Conservation (phyloP, 441 rosid genomes). For the Gossypium davidsonii region DNA sequence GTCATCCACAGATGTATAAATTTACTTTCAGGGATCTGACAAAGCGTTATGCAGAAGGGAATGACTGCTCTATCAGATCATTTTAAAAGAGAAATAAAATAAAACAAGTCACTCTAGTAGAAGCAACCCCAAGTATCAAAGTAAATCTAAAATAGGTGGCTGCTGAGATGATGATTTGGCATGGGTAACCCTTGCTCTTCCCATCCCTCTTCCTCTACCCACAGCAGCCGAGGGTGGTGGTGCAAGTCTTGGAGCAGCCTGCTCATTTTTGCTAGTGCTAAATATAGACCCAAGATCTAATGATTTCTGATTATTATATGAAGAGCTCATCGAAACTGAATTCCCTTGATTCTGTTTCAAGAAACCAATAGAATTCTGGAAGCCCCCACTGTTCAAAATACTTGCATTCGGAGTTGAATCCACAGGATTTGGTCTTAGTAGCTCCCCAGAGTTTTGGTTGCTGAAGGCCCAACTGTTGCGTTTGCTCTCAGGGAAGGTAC, state of each 20-base stretch:
- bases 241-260: conserved; percentile 59
- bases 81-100: neutral
- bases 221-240: conserved; percentile 69
- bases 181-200: conserved; percentile 48
- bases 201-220: conserved; percentile 78
- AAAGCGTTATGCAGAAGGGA: conserved; percentile 10
- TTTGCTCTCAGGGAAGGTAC: conserved; percentile 26
- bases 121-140: conserved; percentile 24
- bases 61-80: conserved; percentile 10
- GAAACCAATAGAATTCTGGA: conserved; percentile 45
- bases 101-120: neutral
- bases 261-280: conserved; percentile 49
- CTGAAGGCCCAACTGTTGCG: conserved; percentile 49
- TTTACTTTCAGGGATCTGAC: conserved; percentile 7
- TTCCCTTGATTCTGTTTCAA: conserved; percentile 49
- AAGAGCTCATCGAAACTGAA: conserved; percentile 25
- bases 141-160: conserved; percentile 66
- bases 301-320: conserved; percentile 39
- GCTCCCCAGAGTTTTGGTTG: conserved; percentile 32
- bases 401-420: conserved; percentile 25
- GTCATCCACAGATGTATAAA: neutral
- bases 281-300: conserved; percentile 66
- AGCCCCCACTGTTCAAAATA: conserved; percentile 24
- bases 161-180: conserved; percentile 43
- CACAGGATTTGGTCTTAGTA: conserved; percentile 27